Percentiles rank a stretch among this genome's conserved stretches.
These are phyloP conservation scores for Candida sp. DNA, from an alignment of 1,139 yeast species.

Conservation along the genomic window DNA sequence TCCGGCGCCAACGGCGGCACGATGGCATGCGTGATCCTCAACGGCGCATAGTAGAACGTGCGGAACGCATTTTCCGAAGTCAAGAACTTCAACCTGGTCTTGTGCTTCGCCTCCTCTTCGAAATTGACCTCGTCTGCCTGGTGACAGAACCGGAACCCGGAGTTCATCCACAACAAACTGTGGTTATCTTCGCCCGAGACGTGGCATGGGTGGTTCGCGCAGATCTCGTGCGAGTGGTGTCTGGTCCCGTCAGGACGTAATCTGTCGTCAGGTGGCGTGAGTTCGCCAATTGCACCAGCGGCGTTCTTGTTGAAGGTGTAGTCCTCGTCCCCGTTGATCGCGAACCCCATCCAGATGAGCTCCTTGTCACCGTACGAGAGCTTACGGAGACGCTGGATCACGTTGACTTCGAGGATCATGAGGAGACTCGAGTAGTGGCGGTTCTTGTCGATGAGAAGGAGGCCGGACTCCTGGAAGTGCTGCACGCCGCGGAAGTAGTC, in stretches of 20 bases:
- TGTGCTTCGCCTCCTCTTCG: constrained; percentile 22
- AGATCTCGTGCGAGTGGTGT: constrained; percentile 31
- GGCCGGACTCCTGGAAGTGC: constrained; percentile 58
- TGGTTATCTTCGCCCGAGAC: constrained; percentile 33
- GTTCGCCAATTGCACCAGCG: constrained; percentile 56
- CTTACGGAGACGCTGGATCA: constrained; percentile 40
- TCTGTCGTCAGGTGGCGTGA: constrained; percentile 37
- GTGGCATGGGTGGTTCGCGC: constrained; percentile 46
- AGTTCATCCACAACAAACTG: constrained; percentile 36
- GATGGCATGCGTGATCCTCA: constrained; percentile 30
- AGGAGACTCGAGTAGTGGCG: constrained; percentile 47
- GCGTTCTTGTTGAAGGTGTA: constrained; percentile 52
- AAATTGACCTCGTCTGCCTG: constrained; percentile 20
- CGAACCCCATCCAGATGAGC: constrained; percentile 63
- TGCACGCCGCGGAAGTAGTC: constrained; percentile 33
- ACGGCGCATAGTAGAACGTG: constrained; percentile 27
- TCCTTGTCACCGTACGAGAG: constrained; percentile 69
- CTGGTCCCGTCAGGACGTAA: constrained; percentile 22
- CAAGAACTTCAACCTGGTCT: constrained; percentile 23
- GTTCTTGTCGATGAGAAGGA: constrained; percentile 46
- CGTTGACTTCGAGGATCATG: constrained; percentile 44
- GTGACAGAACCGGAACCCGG: constrained; percentile 25
- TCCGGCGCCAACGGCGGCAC: constrained; percentile 30
- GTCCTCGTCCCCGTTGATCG: constrained; percentile 55
- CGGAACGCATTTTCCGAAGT: constrained; percentile 25